Evolutionary conservation across 805 yeast genomes (phyloP).

Genomic region (Wickerhamomyces silvicola): DNA sequence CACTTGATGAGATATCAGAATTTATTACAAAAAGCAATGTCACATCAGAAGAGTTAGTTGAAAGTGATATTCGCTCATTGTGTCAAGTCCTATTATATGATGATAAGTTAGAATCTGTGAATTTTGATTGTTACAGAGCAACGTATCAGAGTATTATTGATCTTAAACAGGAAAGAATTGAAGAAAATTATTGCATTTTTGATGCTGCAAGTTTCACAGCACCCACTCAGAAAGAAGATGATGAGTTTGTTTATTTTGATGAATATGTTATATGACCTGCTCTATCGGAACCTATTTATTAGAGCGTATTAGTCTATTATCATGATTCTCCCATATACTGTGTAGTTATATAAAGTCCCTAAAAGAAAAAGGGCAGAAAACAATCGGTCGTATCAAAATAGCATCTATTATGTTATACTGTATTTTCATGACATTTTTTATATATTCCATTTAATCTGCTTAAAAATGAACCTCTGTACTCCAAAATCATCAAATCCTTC

Average conservation of each 20-base stretch:
- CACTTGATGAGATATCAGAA: conserved; percentile 64
- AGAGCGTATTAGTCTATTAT: too few species aligned
- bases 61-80: conserved; percentile 67
- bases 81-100: conserved; percentile 88
- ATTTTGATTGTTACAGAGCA: conserved; percentile 63
- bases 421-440: background rate
- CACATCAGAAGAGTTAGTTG: conserved; percentile 72
- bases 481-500: conserved; percentile 87
- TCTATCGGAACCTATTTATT: too few species aligned
- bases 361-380: background rate
- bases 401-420: too few species aligned
- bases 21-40: conserved; percentile 70
- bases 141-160: conserved; percentile 79
- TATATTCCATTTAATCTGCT: conserved; percentile 23
- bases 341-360: background rate
- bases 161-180: conserved; percentile 35
- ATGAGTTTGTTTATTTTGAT: conserved; percentile 39
- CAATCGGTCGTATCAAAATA: background rate
- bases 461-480: conserved; percentile 45
- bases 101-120: conserved; percentile 68
- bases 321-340: background rate
- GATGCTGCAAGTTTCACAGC: conserved; percentile 35
- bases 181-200: conserved; percentile 33
- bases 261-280: conserved; percentile 33
- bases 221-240: conserved; percentile 27